Percentiles rank a stretch among this genome's conserved stretches.
Conservation (phyloP, 2,329 filamentous ascomycete genomes). For the Bimuria novae-zelandiae region DNA sequence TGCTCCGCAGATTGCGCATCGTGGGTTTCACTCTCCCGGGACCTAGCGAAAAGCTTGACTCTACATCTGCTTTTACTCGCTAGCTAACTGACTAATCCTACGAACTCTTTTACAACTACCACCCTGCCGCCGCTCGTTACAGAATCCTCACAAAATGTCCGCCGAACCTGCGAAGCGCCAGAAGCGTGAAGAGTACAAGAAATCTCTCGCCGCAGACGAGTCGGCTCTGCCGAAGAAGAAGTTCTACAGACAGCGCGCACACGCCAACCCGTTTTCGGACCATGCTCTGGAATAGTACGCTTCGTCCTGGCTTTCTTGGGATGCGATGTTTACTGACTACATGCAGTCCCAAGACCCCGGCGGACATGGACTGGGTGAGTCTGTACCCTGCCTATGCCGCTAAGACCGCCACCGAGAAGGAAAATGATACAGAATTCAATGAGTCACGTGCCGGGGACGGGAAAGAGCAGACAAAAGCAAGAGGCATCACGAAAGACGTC, state of each 20-base stretch:
- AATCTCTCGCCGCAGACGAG: slow-evolving; percentile 40
- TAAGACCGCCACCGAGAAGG: slow-evolving; percentile 39
- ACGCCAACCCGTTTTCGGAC: slow-evolving; percentile 98
- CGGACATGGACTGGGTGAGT: slow-evolving; percentile 87
- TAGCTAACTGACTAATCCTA: slow-evolving; percentile 5
- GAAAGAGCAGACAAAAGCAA: slow-evolving; percentile 15
- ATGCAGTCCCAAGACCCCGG: slow-evolving; percentile 73
- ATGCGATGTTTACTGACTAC: slow-evolving; percentile 19
- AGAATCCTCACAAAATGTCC: slow-evolving; percentile 29
- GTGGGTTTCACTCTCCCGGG: slow-evolving; percentile 18
- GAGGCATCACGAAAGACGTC: slow-evolving; percentile 67
- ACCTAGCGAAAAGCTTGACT: slow-evolving; percentile 41
- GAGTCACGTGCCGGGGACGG: slow-evolving; percentile 26
- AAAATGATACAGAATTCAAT: slow-evolving; percentile 21
- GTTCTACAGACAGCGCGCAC: slow-evolving; percentile 93
- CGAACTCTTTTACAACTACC: no score
- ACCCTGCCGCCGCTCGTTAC: no score
- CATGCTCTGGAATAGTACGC: slow-evolving; percentile 83
- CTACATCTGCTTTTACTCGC: slow-evolving; percentile 23
- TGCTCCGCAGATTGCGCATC: slow-evolving; percentile 9
- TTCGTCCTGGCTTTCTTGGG: background rate
- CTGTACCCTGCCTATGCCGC: slow-evolving; percentile 75
- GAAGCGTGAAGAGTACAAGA: slow-evolving; percentile 54
- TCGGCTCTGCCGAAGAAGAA: slow-evolving; percentile 84
- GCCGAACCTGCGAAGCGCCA: slow-evolving; percentile 47